Evolutionary conservation across 345 rosid genomes (phyloP).

Genomic region (Fremontodendron californicum): DNA sequence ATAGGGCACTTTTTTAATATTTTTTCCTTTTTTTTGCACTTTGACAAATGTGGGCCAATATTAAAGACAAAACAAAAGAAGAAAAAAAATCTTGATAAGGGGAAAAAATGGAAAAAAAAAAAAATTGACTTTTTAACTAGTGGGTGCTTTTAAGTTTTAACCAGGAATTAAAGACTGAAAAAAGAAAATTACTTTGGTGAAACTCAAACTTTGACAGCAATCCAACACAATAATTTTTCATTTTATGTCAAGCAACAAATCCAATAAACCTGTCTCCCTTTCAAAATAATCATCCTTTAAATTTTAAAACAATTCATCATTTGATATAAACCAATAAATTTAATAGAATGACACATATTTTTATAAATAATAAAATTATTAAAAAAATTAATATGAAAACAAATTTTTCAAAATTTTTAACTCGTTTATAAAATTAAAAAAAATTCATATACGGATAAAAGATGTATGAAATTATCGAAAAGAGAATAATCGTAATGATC

Average conservation of each 20-base stretch:
- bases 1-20: background rate
- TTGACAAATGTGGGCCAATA: background rate
- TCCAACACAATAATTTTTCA: slow-evolving; percentile 2
- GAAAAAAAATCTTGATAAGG: background rate
- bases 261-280: background rate
- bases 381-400: no score
- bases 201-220: background rate
- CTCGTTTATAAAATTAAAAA: no score
- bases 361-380: no score
- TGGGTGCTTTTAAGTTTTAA: background rate
- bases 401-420: no score
- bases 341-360: no score
- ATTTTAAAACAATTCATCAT: no score
- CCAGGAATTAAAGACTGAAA: background rate
- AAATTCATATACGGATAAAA: no score
- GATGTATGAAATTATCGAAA: no score
- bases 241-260: background rate
- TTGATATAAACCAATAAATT: no score
- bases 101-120: background rate
- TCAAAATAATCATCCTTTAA: background rate
- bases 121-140: background rate
- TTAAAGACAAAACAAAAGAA: background rate
- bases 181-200: background rate
- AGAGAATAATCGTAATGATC: no score
- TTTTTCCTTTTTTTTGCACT: no score